Evolutionary conservation across 306 rosid genomes (phyloP), one percentile per base, ranked within the genome.

Genomic region (Quercus mongolica): DNA sequence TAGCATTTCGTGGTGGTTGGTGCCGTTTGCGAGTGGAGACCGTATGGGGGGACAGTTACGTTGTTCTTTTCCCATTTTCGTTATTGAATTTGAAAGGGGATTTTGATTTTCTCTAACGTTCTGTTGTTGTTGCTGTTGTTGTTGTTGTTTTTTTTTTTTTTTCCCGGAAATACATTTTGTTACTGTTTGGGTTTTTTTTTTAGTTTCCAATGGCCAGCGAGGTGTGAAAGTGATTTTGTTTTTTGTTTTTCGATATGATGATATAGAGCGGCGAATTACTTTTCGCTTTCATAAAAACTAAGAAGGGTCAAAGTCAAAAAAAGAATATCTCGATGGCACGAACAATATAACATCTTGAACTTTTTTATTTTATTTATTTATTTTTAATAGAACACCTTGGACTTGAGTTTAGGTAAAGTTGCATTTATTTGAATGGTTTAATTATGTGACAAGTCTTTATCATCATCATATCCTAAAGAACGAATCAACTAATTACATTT

Each of bases 351-450:
- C 26, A 26, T 28, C 5, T 25, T 63, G 28, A 25, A 12, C 4
- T 9, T 12, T 0, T 46, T 46, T 44, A 1, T 2, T 46, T 44
- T 2, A 0, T 44, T 44, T 9, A 0, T 10, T 44, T 41, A 26
- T 41, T 6, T 44, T 44, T 3, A 46, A 46, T 35, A 35, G 44
- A 46, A 46, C 17, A 46, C 3, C 54, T 46, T 12, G 54, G 26
- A 68, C 23, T n/a, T 14, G 2, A 65, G 18, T 55, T 63, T 74
- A 18, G 83, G 25, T 80, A 38, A 67, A 41, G 56, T 79, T 79
- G 65, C 73, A 51, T 38, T 56, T 38, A 52, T 8, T 41, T 15
- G 69, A 35, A 63, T 63, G 4, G 17, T 28, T 63, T 14, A 6
- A 63, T 28, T 5, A 28, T 28, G 19, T 14, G 21, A 1, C 20